Base-by-base conservation (phyloP, 1,139 yeast species). In the Eremothecium gossypii region DNA sequence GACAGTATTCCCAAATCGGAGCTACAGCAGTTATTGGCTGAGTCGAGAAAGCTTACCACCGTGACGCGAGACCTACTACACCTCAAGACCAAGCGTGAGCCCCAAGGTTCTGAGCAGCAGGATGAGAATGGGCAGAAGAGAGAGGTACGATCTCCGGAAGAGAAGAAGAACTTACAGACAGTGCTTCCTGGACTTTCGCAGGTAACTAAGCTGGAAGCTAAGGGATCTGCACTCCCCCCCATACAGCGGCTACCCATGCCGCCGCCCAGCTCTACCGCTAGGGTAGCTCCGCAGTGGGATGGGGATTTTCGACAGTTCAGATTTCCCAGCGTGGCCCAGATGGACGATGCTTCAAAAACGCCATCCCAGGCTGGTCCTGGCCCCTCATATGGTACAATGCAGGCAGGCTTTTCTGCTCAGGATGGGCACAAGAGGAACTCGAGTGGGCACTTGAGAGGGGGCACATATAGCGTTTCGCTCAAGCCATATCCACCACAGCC, bases 11-110 rank as follows among this genome's bases (percentile, higher is more conserved):
- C 45, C 4, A 10, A 36, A 10, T 8, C 23, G 8, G 35, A 33
- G 12, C 14, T 42, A 13, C 30, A 40, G 26, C 14, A 14, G 27
- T 13, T 42, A 11, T 35, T 36, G 12, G 35, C 38, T 33, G 33
- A 14, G 8, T 36, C 43, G 4, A 31, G 41, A 20, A 8, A 26
- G 20, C 43, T 39, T 5, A 41, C 39, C 17, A 14, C 38, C 9
- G 37, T 33, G 8, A 36, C 41, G 6, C 32, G 30, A 12, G 43
- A 36, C 9, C 12, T 42, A 11, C 33, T 40, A 14, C 26, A 28
- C n/a, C 17, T 39, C 28, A 42, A 40, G 29, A 33, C 30, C 27
- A 20, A 33, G 28, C 20, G 28, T 8, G 41, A 34, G 29, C 20
- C n/a, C 12, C 13, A 32, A 4, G 5, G 20, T 32, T 4, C n/a